Percentiles rank a stretch among this genome's conserved stretches.
Evolutionary conservation across 2,329 filamentous ascomycete genomes (phyloP).

Genomic region (Aspergillus japonicus): DNA sequence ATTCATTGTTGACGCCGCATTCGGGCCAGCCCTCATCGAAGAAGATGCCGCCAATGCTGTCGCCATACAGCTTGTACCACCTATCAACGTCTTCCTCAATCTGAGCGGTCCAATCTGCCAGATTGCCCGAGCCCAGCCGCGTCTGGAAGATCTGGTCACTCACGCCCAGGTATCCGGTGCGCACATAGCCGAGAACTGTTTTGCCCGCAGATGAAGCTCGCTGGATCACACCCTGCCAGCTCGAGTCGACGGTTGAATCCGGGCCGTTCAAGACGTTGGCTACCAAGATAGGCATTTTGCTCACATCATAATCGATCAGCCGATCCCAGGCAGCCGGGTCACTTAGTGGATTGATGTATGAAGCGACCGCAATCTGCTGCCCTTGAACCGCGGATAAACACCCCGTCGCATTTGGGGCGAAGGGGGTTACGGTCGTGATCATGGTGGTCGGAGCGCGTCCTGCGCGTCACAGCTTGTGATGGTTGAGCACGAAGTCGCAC

Average conservation of each 20-base stretch:
- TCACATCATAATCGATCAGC: slow-evolving; percentile 12
- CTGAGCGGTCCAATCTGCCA: slow-evolving; percentile 19
- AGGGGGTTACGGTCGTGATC: neutral
- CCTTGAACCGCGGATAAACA: neutral
- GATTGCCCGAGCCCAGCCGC: slow-evolving; percentile 14
- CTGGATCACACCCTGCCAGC: slow-evolving; percentile 14
- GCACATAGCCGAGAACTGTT: slow-evolving; percentile 20
- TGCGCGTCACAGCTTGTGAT: neutral
- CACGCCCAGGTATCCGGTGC: slow-evolving; percentile 19
- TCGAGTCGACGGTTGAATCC: slow-evolving; percentile 12
- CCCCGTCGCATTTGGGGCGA: neutral
- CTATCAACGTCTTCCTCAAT: slow-evolving; percentile 21
- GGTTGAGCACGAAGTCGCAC: neutral
- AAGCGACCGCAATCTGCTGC: slow-evolving; percentile 22
- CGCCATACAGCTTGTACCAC: slow-evolving; percentile 23
- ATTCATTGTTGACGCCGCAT: slow-evolving; percentile 29
- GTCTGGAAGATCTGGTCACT: slow-evolving; percentile 18
- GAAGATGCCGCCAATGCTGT: slow-evolving; percentile 33
- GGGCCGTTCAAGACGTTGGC: slow-evolving; percentile 21
- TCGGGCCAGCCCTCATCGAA: slow-evolving; percentile 33
- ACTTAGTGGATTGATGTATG: slow-evolving; percentile 21
- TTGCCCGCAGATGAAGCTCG: slow-evolving; percentile 13
- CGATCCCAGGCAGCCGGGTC: slow-evolving; percentile 19
- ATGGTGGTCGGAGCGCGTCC: neutral
- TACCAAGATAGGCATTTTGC: slow-evolving; percentile 17